Conservation (phyloP, 257 asterid species). For the Leptodermis oblonga region DNA sequence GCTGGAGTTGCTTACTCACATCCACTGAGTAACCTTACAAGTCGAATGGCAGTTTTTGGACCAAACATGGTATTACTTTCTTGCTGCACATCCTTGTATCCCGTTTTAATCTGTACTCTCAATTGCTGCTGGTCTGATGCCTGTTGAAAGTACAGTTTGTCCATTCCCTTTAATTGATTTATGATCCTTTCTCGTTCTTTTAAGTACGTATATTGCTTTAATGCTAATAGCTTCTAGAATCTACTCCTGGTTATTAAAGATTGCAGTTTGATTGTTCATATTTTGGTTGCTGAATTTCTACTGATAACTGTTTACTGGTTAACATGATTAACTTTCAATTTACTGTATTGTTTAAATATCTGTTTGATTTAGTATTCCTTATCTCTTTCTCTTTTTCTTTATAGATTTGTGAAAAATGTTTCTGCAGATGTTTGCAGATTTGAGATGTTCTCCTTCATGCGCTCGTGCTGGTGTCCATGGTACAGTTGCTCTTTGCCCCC, state of each 20-base stretch:
- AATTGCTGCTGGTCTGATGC: background rate
- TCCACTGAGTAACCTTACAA: conserved; percentile 77
- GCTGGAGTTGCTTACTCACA: conserved; percentile 84
- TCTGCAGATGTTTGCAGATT: conserved; percentile 89
- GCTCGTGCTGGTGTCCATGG: conserved; percentile 97
- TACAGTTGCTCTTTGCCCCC: conserved; percentile 79
- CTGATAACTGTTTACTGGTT: background rate
- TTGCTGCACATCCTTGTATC: background rate
- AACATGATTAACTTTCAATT: background rate
- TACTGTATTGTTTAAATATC: background rate
- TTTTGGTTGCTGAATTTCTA: background rate
- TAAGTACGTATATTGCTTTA: too few relatives aligned
- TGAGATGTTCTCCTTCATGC: conserved; percentile 96
- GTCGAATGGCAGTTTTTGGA: conserved; percentile 90
- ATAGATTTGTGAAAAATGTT: conserved; percentile 14
- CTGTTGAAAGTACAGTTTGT: background rate
- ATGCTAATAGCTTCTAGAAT: background rate
- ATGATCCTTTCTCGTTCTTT: background rate
- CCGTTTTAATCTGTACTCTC: background rate
- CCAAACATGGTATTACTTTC: conserved; percentile 72
- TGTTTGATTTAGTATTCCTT: background rate
- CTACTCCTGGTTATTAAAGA: background rate
- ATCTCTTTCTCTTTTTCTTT: background rate
- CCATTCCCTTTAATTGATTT: background rate
- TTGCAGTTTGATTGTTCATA: background rate